A percentile compares a stretch with the other conserved stretches of the same genome.
phyloP scores from a whole-genome alignment of 1,139 yeast genomes.

The Candida labiduridarum region DNA sequence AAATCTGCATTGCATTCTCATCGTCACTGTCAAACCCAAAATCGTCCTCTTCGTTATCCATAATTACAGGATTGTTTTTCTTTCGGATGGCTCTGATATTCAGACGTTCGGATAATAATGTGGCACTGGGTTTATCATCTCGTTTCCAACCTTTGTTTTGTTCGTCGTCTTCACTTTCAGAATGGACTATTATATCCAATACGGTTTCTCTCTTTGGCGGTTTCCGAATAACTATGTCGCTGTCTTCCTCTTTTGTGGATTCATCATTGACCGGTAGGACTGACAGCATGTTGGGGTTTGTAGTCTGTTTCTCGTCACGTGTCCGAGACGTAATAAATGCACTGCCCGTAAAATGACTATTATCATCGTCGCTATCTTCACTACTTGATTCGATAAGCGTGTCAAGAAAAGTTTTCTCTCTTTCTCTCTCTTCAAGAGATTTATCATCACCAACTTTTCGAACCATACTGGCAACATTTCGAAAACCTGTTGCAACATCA shows the following conservation, averaged over 20 bases:
- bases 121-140: not conserved
- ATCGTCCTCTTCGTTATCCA: not conserved
- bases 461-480: conserved; percentile 55
- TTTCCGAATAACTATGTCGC: not conserved
- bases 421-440: conserved; percentile 17
- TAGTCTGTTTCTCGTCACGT: not conserved
- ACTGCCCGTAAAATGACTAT: not conserved
- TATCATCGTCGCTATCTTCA: conserved; percentile 12
- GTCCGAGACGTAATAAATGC: not conserved
- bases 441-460: conserved; percentile 24
- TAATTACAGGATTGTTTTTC: not conserved
- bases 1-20: not conserved
- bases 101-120: not conserved
- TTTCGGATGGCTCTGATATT: not conserved
- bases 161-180: conserved; percentile 3
- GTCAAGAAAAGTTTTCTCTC: conserved; percentile 22
- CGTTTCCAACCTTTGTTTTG: too few relatives aligned
- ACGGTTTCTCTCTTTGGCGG: conserved; percentile 1
- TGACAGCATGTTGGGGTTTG: not conserved
- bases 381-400: conserved; percentile 26
- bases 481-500: conserved; percentile 71
- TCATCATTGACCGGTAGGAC: not conserved
- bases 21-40: conserved; percentile 3
- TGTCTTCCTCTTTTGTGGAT: not conserved
- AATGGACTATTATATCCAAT: conserved; percentile 1